A percentile compares a stretch with the other conserved stretches of the same genome.
phyloP scores from a whole-genome alignment of 2,329 filamentous ascomycete genomes.

The Fusarium sp. region DNA sequence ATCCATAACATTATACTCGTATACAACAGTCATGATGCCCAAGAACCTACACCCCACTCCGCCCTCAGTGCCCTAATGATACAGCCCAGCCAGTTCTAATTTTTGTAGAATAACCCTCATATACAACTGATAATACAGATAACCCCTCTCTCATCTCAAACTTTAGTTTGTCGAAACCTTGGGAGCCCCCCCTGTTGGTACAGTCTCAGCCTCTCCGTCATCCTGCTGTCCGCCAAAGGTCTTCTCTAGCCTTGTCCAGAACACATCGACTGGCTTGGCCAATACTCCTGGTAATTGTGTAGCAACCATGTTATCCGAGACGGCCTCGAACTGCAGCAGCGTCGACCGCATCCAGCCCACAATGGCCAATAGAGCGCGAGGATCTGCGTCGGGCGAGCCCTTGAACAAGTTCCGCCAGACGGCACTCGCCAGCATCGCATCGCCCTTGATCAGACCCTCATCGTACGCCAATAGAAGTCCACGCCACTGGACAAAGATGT shows the following conservation, averaged over 20 bases:
- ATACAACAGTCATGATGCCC: conserved; percentile 29
- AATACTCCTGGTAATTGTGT: conserved; percentile 50
- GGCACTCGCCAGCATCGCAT: conserved; percentile 81
- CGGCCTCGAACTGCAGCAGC: conserved; percentile 61
- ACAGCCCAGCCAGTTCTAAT: conserved; percentile 29
- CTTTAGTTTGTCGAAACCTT: conserved; percentile 41
- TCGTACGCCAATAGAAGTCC: conserved; percentile 87
- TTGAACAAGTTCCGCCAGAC: conserved; percentile 96
- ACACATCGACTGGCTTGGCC: conserved; percentile 53
- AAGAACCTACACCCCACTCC: conserved; percentile 3
- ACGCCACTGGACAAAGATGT: conserved; percentile 93
- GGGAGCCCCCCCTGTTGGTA: conserved; percentile 15
- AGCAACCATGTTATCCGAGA: conserved; percentile 57
- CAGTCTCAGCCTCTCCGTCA: conserved; percentile 26
- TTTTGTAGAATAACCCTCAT: conserved; percentile 22
- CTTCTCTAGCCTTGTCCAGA: conserved; percentile 57
- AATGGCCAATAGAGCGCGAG: conserved; percentile 62
- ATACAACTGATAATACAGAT: conserved; percentile 44
- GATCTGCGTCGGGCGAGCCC: conserved; percentile 66
- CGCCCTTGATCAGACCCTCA: conserved; percentile 80
- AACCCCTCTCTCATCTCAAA: neutral
- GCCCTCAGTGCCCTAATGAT: conserved; percentile 34
- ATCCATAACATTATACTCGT: conserved; percentile 35
- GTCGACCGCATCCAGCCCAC: conserved; percentile 67
- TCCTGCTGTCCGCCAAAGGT: conserved; percentile 52